phyloP scores from a whole-genome alignment of 257 asterid genomes.

The Eustoma russellianum region DNA sequence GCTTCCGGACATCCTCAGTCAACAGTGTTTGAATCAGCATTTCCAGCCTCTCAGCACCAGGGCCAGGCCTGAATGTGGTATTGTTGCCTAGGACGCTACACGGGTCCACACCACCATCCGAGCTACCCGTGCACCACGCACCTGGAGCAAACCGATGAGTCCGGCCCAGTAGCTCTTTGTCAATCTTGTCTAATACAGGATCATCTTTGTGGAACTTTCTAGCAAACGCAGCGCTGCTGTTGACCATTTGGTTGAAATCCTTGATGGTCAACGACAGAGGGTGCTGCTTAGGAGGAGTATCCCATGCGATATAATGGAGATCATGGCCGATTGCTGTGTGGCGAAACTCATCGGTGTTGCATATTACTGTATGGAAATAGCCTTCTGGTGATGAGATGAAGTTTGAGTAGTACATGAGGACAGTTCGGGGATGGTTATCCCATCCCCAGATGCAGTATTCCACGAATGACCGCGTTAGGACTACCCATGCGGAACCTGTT shows the following conservation, averaged over 20 bases:
- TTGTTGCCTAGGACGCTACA: slow-evolving; percentile 61
- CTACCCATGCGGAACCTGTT: slow-evolving; percentile 97
- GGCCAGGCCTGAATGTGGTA: slow-evolving; percentile 64
- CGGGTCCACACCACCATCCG: slow-evolving; percentile 62
- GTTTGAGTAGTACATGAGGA: slow-evolving; percentile 88
- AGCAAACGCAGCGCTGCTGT: slow-evolving; percentile 92
- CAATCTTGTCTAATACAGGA: slow-evolving; percentile 72
- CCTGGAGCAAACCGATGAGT: slow-evolving; percentile 63
- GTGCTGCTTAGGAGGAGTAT: slow-evolving; percentile 95
- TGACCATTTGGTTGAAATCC: slow-evolving; percentile 71
- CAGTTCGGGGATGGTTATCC: slow-evolving; percentile 87
- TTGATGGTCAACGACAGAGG: slow-evolving; percentile 53
- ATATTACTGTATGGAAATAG: slow-evolving; percentile 86
- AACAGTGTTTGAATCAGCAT: slow-evolving; percentile 37
- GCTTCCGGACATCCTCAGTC: slow-evolving; percentile 50
- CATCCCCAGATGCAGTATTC: slow-evolving; percentile 97
- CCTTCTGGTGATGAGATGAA: slow-evolving; percentile 96
- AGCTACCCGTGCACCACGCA: slow-evolving; percentile 80
- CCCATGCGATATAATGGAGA: slow-evolving; percentile 98
- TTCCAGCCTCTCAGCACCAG: slow-evolving; percentile 64
- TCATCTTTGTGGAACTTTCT: slow-evolving; percentile 85
- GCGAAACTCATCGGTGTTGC: slow-evolving; percentile 70
- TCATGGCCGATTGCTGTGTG: slow-evolving; percentile 77
- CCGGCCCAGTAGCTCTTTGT: slow-evolving; percentile 64
- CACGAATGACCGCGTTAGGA: slow-evolving; percentile 70